A percentile compares a stretch with the other conserved stretches of the same genome.
Conservation (phyloP, 805 yeast species). For the Aciculoconidium aculeatum region DNA sequence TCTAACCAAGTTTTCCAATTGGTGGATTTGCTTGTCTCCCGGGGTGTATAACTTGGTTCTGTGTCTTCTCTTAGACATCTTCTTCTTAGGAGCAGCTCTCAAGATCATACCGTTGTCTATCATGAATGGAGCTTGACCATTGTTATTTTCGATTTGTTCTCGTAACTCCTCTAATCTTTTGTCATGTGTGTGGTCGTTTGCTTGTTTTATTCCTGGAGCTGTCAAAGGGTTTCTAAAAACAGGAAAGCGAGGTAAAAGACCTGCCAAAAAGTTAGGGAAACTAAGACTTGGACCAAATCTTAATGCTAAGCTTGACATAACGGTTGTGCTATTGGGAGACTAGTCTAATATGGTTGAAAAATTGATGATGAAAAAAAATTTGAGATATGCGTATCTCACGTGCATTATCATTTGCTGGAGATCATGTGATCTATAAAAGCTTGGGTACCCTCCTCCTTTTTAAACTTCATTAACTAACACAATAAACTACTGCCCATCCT, state of each 20-base stretch:
- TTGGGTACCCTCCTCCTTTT: no score
- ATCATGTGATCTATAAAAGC: no score
- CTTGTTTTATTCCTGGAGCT: conserved; percentile 3
- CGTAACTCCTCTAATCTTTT: conserved; percentile 30
- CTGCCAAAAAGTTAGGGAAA: conserved; percentile 4
- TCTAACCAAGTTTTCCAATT: conserved; percentile 69
- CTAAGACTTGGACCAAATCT: conserved; percentile 5
- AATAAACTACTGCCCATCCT: no score
- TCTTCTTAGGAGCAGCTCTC: conserved; percentile 91
- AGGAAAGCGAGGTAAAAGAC: conserved; percentile 10
- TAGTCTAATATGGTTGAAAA: no score
- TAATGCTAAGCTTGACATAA: no score
- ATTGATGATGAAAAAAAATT: no score
- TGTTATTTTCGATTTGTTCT: conserved; percentile 32
- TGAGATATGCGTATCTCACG: no score
- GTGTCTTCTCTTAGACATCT: conserved; percentile 79
- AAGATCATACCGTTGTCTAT: conserved; percentile 63
- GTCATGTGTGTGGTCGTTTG: conserved; percentile 10
- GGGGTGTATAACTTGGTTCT: conserved; percentile 80
- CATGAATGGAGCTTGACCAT: conserved; percentile 34
- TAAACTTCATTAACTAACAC: no score
- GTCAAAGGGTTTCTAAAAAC: conserved; percentile 3
- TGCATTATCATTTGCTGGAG: no score
- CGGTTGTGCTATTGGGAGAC: no score
- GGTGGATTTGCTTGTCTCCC: conserved; percentile 74